These are phyloP conservation scores for bread wheat (Triticum aestivum) DNA, from an alignment of 176 grass and related monocot genomes.

Conservation along the genomic window DNA sequence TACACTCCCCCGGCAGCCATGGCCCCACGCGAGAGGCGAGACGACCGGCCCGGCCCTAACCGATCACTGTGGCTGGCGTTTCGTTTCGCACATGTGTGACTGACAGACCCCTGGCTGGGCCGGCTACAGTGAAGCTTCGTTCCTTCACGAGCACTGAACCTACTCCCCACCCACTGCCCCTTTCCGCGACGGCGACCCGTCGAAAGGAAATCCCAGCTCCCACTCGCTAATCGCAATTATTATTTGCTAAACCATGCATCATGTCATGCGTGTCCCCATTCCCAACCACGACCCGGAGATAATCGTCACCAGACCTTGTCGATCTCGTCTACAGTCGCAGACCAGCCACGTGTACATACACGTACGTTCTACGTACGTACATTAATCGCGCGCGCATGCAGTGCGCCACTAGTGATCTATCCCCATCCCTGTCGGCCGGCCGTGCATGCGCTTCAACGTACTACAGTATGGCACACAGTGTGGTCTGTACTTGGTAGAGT, in stretches of 20 bases:
- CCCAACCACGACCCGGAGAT: neutral
- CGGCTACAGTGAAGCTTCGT: neutral
- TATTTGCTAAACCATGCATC: neutral
- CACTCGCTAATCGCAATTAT: constrained; percentile 1
- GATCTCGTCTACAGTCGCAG: neutral
- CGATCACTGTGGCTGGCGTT: neutral
- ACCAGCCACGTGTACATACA: neutral
- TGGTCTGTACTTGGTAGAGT: too few relatives aligned
- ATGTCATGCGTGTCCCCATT: constrained; percentile 14
- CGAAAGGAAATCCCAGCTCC: constrained; percentile 33
- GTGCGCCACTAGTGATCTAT: neutral
- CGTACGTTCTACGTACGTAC: neutral
- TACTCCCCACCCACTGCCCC: constrained; percentile 37
- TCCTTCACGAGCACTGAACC: constrained; percentile 38
- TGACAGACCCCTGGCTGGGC: neutral
- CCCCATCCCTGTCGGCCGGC: neutral
- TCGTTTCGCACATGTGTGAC: neutral
- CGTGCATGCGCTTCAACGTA: neutral
- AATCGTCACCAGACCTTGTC: neutral
- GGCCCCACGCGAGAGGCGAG: neutral
- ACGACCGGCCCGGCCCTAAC: neutral
- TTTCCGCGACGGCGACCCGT: constrained; percentile 37
- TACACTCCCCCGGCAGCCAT: neutral
- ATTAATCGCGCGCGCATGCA: neutral
- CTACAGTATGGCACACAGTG: neutral